Base-by-base conservation (phyloP, 306 rosid genomes). In the Chamaecrista fasciculata region DNA sequence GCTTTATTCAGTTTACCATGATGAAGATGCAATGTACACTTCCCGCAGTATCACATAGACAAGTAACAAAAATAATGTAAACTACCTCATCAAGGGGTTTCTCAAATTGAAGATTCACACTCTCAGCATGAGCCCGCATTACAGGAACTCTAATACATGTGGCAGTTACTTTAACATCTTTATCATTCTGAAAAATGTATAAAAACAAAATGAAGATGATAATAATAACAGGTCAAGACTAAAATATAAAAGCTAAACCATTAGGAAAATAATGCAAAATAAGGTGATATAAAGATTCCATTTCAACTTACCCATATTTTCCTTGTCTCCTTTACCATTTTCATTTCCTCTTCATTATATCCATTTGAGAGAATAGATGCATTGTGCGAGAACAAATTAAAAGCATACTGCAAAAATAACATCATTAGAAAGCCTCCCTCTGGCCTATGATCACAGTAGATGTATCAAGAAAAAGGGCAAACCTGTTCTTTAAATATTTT, bases 281-380 rank as follows among this genome's bases (percentile, higher is more conserved):
- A 19, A 20, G 12, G 39, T 12, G 34, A 14, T 28, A 40, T 49
- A 68, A 28, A 42, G 14, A 50, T 33, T 40, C 47, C 36, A 29
- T 71, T 68, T 51, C 43, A 64, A 55, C 78, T 80, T 65, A 89
- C 99, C 99, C 99, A 95, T n/a, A 95, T 95, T 83, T 95, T 91
- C 70, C 82, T 78, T 0, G 97, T 95, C 83, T 91, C 99, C 78
- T 91, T 91, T 64, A 95, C 96, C 80, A 95, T 57, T 77, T 95
- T 95, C 97, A 95, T 91, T 83, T 95, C 99, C 82, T 95, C 99
- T 87, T 95, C 99, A 31, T 95, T 95, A 75, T 95, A 95, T 61
- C 97, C 99, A 20, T 95, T 95, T 62, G 95, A 51, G 63, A 91
- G 88, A 69, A 95, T 78, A 34, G 96, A 48, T 19, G 97, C 90